These are phyloP conservation scores for Torulaspora indica DNA, from an alignment of 805 yeast species.

Conservation along the genomic window DNA sequence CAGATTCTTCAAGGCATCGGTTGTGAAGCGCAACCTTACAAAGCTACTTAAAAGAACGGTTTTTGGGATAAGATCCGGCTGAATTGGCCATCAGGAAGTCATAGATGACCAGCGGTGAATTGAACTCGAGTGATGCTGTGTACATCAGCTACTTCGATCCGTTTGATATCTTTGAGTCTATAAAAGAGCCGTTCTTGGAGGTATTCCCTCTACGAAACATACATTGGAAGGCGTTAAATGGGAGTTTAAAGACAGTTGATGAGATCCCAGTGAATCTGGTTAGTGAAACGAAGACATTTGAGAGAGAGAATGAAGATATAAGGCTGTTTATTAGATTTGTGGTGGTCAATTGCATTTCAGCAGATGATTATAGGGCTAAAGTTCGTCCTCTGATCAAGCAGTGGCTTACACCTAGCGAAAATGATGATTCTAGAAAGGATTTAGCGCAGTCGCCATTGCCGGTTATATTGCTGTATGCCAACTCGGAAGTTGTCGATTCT, in stretches of 20 bases:
- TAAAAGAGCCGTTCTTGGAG: constrained; percentile 28
- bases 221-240: constrained; percentile 33
- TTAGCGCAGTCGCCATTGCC: constrained; percentile 13
- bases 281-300: constrained; percentile 16
- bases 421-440: constrained; percentile 2
- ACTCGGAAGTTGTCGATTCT: constrained; percentile 31
- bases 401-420: constrained; percentile 51
- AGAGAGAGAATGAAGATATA: constrained; percentile 1
- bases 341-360: constrained; percentile 57
- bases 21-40: background rate
- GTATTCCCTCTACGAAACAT: constrained; percentile 31
- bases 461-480: constrained; percentile 30
- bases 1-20: background rate
- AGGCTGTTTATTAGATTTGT: constrained; percentile 61
- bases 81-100: background rate
- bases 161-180: constrained; percentile 31
- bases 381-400: constrained; percentile 77
- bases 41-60: background rate
- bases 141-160: constrained; percentile 36
- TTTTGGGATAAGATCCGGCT: background rate
- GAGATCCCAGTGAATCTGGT: constrained; percentile 23
- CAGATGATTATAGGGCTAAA: constrained; percentile 72
- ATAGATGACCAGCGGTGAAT: background rate
- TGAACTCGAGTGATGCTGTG: constrained; percentile 6
- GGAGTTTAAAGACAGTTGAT: constrained; percentile 26